Percentiles rank a stretch among this genome's conserved stretches.
Evolutionary conservation across 306 rosid genomes (phyloP).

Genomic region (Pachyrhizus erosus): DNA sequence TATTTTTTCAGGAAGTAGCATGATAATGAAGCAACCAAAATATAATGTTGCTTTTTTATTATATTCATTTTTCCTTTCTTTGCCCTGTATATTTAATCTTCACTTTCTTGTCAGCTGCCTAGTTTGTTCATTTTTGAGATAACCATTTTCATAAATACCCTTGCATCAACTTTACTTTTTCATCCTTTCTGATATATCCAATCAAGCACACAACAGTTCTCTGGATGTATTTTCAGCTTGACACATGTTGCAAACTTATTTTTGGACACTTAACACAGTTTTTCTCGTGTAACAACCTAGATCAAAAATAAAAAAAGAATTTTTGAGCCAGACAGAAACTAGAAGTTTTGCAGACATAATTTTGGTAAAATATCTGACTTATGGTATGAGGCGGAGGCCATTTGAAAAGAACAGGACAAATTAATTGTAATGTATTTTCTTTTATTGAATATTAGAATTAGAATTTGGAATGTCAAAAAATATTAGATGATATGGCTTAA

Average conservation of each 20-base stretch:
- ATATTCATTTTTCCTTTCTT: too few relatives aligned
- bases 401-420: not conserved
- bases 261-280: not conserved
- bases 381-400: not conserved
- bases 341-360: not conserved
- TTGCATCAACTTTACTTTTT: not conserved
- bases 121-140: constrained; percentile 3
- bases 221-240: not conserved
- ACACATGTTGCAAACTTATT: not conserved
- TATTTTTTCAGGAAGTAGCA: not conserved
- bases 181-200: constrained; percentile 19
- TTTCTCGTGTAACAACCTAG: not conserved
- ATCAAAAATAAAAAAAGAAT: not conserved
- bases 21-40: not conserved
- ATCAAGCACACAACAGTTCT: constrained; percentile 13
- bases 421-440: constrained; percentile 17
- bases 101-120: constrained; percentile 13
- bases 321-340: not conserved
- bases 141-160: constrained; percentile 11
- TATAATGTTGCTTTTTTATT: too few relatives aligned
- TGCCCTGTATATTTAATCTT: too few relatives aligned
- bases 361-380: not conserved
- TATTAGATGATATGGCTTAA: constrained; percentile 4
- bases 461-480: not conserved
- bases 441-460: constrained; percentile 9